Conservation (phyloP, 768 basidiomycete species). For the Phanerochaete sordida region DNA sequence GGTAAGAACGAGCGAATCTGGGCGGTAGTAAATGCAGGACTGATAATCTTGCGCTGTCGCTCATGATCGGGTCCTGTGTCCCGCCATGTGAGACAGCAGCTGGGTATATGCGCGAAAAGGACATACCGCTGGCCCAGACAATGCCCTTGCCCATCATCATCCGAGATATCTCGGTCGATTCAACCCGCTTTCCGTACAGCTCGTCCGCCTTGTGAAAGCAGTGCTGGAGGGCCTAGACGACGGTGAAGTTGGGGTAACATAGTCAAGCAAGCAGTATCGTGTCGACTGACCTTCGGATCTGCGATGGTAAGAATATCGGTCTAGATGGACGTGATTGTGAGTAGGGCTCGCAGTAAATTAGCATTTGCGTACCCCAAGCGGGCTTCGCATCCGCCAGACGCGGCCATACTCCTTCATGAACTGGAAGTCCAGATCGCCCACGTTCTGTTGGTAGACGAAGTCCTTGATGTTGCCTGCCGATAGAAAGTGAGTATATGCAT, state of each 20-base stretch:
- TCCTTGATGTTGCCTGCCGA: conserved; percentile 23
- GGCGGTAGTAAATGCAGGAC: conserved; percentile 27
- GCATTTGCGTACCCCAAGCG: conserved; percentile 18
- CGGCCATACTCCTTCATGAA: conserved; percentile 26
- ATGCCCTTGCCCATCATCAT: conserved; percentile 7
- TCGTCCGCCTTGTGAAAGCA: conserved; percentile 12
- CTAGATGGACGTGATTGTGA: background rate
- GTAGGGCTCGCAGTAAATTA: background rate
- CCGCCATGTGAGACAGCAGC: background rate
- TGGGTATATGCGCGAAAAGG: background rate
- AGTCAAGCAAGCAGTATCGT: background rate
- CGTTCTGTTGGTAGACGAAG: conserved; percentile 20
- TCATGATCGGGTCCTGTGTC: conserved; percentile 21
- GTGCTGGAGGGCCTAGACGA: conserved; percentile 29
- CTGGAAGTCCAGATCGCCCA: conserved; percentile 28
- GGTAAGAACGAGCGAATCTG: conserved; percentile 24
- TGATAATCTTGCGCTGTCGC: conserved; percentile 32
- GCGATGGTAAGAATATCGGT: background rate
- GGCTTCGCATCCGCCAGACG: conserved; percentile 18
- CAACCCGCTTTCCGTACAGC: conserved; percentile 6
- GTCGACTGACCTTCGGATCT: conserved; percentile 7
- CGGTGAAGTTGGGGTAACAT: background rate
- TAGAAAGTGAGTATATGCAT: background rate
- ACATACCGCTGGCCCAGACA: conserved; percentile 7
- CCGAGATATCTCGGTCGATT: background rate